These are phyloP conservation scores for Heterobasidion irregulare DNA, from an alignment of 1,284 basidiomycete species.

Conservation along the genomic window DNA sequence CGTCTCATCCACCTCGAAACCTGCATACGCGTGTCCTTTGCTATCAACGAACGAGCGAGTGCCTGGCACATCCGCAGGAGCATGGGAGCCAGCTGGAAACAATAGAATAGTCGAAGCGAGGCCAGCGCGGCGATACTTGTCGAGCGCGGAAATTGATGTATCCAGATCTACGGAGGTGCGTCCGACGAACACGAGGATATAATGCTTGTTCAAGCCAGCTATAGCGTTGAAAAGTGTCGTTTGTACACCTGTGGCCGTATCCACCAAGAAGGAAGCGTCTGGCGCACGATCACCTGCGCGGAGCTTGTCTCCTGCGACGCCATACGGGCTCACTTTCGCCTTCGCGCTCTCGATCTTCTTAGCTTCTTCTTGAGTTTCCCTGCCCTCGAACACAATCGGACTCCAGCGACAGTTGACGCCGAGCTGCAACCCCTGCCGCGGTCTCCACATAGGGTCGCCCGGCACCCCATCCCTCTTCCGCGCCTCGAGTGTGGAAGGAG, in stretches of 20 bases:
- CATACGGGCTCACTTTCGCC: slow-evolving; percentile 13
- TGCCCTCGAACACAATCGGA: slow-evolving; percentile 33
- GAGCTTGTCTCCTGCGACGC: slow-evolving; percentile 14
- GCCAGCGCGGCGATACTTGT: background rate
- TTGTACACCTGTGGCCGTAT: background rate
- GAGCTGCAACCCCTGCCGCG: slow-evolving; percentile 25
- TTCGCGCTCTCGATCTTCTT: slow-evolving; percentile 8
- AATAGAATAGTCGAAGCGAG: slow-evolving; percentile 9
- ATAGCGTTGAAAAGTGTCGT: slow-evolving; percentile 18
- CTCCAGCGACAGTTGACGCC: slow-evolving; percentile 42
- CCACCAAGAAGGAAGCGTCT: slow-evolving; percentile 27
- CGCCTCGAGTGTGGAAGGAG: background rate
- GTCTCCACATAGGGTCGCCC: slow-evolving; percentile 13
- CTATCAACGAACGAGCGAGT: slow-evolving; percentile 10
- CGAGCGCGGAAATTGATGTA: background rate
- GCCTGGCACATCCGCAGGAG: background rate
- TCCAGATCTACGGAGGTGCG: background rate
- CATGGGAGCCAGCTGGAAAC: background rate
- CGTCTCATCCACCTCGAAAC: slow-evolving; percentile 10
- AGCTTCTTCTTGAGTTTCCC: background rate
- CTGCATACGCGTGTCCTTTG: slow-evolving; percentile 11
- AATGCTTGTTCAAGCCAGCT: slow-evolving; percentile 14
- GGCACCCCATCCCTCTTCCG: slow-evolving; percentile 1
- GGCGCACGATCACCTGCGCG: slow-evolving; percentile 40
- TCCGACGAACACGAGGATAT: slow-evolving; percentile 18